A percentile compares a stretch with the other conserved stretches of the same genome.
Conservation (phyloP, 306 rosid species). For the Pyrus betulifolia region DNA sequence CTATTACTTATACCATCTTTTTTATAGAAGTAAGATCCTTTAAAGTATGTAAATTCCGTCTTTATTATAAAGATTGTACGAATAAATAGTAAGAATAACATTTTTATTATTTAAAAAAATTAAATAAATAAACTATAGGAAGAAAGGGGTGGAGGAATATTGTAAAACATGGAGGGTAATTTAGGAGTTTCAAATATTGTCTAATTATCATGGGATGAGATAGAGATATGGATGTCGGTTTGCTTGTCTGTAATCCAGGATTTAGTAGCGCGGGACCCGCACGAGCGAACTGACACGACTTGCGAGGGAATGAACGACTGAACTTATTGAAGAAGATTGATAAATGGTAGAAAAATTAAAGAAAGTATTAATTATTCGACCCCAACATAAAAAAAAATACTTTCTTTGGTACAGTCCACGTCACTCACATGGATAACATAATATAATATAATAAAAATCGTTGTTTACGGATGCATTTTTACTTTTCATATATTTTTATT, state of each 20-base stretch:
- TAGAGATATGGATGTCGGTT: conserved; percentile 18
- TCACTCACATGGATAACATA: not conserved
- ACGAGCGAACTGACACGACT: not conserved
- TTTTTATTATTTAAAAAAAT: too few species aligned
- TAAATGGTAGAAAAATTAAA: too few species aligned
- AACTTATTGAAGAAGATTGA: not conserved
- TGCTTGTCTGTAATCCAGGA: conserved; percentile 3
- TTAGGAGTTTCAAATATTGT: not conserved
- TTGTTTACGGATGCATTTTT: too few species aligned
- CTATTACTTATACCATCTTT: too few species aligned
- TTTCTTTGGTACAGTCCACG: not conserved
- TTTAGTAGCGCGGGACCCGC: not conserved
- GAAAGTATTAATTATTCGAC: too few species aligned
- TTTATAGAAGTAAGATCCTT: too few species aligned
- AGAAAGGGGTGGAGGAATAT: not conserved
- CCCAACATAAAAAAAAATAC: not conserved
- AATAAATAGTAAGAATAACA: too few species aligned
- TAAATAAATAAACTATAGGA: too few species aligned
- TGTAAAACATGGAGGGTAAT: not conserved
- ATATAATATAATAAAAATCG: too few species aligned
- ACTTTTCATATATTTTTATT: too few species aligned
- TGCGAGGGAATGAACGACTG: not conserved
- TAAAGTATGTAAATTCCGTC: rapidly evolving
- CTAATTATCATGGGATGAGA: not conserved
- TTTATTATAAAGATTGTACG: too few species aligned